Conservation (phyloP, 306 rosid species). For the Inga oerstediana region DNA sequence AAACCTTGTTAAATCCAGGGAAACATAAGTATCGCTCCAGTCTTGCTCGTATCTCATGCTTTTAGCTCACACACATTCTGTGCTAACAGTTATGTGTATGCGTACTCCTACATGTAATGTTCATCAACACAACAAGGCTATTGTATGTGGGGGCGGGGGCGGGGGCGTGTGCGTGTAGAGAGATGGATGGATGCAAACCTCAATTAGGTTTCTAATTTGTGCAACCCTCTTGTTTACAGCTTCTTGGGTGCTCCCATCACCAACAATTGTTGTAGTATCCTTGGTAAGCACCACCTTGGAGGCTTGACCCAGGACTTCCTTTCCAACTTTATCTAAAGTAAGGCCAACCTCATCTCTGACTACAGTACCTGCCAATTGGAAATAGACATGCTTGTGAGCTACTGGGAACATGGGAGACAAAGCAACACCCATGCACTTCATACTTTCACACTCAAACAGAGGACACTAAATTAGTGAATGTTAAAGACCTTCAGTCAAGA, state of each 20-base stretch:
- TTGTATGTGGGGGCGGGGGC: neutral
- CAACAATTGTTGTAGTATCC: constrained; percentile 88
- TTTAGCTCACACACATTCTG: neutral
- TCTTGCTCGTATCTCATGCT: neutral
- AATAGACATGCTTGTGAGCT: constrained; percentile 13
- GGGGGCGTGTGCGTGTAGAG: neutral
- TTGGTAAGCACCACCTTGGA: constrained; percentile 97
- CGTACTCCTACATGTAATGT: neutral
- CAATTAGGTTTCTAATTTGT: constrained; percentile 83
- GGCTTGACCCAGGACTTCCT: constrained; percentile 90
- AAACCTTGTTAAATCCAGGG: neutral
- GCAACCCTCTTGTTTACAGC: constrained; percentile 91
- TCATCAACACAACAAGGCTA: neutral
- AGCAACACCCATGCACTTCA: neutral
- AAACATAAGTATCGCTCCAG: neutral
- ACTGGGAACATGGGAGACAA: neutral
- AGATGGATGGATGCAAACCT: constrained; percentile 45
- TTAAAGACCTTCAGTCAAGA: constrained; percentile 82
- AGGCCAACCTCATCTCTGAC: constrained; percentile 98
- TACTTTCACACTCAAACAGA: neutral
- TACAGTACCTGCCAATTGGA: constrained; percentile 69
- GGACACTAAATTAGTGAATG: neutral
- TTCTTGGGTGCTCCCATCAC: constrained; percentile 98
- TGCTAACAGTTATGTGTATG: neutral
- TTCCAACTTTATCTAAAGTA: constrained; percentile 84